Percentiles rank a stretch among this genome's conserved stretches.
These are phyloP conservation scores for Parietichytrium sp. DNA, from an alignment of 108 stramenopile genomes.

Conservation along the genomic window DNA sequence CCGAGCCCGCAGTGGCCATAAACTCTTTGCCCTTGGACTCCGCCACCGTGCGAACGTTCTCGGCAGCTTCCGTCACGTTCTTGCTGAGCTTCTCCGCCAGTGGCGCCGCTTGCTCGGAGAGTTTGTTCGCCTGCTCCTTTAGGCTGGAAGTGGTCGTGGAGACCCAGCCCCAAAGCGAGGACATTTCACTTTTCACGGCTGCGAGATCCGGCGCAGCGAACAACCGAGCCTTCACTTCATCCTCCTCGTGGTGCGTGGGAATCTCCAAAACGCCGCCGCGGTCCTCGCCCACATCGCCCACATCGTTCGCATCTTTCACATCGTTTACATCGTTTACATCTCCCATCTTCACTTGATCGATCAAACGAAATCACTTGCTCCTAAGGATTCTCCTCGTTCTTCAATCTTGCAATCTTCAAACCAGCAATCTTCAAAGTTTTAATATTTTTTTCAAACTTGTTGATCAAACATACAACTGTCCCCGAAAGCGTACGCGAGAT, in stretches of 20 bases:
- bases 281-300: neutral
- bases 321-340: too few relatives aligned
- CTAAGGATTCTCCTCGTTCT: too few relatives aligned
- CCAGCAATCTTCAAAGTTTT: too few relatives aligned
- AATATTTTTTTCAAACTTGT: too few relatives aligned
- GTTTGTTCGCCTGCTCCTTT: neutral
- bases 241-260: slow-evolving; percentile 24
- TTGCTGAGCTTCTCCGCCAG: slow-evolving; percentile 19
- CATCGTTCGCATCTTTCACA: too few relatives aligned
- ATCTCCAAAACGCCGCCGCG: neutral
- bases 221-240: neutral
- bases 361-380: too few relatives aligned
- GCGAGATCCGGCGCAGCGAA: neutral
- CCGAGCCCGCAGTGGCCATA: too few relatives aligned
- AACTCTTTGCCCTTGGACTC: neutral
- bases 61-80: slow-evolving; percentile 26
- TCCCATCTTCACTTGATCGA: too few relatives aligned
- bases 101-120: neutral
- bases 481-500: too few relatives aligned
- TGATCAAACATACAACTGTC: too few relatives aligned
- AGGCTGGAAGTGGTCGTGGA: neutral
- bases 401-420: too few relatives aligned
- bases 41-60: too few relatives aligned
- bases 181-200: neutral
- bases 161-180: slow-evolving; percentile 14